These are phyloP conservation scores for Rhododendron mucronatum DNA, from an alignment of 148 eudicot genomes.

Conservation along the genomic window DNA sequence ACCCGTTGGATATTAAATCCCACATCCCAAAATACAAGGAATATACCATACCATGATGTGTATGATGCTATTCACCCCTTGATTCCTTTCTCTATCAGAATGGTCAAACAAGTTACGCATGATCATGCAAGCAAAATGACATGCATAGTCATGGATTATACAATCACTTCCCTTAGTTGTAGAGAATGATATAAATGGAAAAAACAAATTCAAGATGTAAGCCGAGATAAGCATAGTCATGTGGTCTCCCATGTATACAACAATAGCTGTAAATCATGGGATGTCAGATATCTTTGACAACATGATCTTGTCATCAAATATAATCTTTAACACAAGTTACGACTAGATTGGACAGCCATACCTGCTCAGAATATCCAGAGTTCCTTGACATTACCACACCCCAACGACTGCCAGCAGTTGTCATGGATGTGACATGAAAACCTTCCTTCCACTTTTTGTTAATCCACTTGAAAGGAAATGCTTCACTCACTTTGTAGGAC, in stretches of 20 bases:
- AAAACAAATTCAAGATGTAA: not conserved
- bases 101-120: not conserved
- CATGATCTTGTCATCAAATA: not conserved
- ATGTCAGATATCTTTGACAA: not conserved
- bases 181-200: not conserved
- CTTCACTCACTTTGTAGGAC: constrained; percentile 91
- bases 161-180: not conserved
- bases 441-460: constrained; percentile 92
- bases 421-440: constrained; percentile 91
- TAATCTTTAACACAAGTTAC: not conserved
- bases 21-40: not conserved
- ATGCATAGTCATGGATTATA: not conserved
- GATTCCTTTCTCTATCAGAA: not conserved
- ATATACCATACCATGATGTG: not conserved
- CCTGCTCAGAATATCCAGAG: constrained; percentile 90
- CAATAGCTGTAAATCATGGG: not conserved
- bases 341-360: constrained; percentile 9
- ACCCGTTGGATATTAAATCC: not conserved
- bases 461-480: constrained; percentile 94
- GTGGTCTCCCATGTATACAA: not conserved
- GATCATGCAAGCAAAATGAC: not conserved
- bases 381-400: constrained; percentile 95
- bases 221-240: not conserved
- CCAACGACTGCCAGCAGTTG: constrained; percentile 90
- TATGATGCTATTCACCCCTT: not conserved